Conservation (phyloP, 164 flowering plant genomes). For the Annona cherimola region DNA sequence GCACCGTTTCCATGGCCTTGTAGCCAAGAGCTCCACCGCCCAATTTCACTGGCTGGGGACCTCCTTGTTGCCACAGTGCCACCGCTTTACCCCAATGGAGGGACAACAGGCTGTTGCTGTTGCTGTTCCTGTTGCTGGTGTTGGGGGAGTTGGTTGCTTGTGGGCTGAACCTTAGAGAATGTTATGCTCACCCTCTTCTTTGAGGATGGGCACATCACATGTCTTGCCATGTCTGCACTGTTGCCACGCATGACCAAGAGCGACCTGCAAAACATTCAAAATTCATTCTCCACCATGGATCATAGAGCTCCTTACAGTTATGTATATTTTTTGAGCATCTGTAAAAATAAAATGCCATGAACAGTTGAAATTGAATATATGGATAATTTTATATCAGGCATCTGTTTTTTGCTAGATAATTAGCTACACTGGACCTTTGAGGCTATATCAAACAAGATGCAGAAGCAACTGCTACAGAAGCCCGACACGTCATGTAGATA, state of each 20-base stretch:
- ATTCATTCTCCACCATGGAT: not conserved
- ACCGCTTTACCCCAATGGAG: conserved; percentile 42
- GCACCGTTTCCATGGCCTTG: conserved; percentile 37
- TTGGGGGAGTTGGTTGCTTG: conserved; percentile 23
- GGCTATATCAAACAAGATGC: not conserved
- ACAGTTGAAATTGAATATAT: not conserved
- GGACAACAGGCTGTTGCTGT: conserved; percentile 21
- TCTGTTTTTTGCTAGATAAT: not conserved
- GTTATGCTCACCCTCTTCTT: conserved; percentile 72
- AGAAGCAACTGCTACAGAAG: not conserved
- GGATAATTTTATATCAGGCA: not conserved
- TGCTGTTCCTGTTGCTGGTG: no score
- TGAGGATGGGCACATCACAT: conserved; percentile 72
- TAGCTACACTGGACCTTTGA: not conserved
- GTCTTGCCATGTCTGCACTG: conserved; percentile 82
- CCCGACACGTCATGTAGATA: not conserved
- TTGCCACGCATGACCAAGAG: conserved; percentile 86
- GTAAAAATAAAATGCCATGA: not conserved
- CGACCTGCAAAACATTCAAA: conserved; percentile 46
- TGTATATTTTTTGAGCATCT: no score
- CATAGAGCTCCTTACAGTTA: no score
- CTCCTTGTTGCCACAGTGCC: conserved; percentile 62
- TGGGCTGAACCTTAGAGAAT: conserved; percentile 61
- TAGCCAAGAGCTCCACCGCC: conserved; percentile 35
- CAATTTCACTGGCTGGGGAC: conserved; percentile 29